Evolutionary conservation across 2,329 filamentous ascomycete genomes (phyloP).

Genomic region (Fusarium longipes): DNA sequence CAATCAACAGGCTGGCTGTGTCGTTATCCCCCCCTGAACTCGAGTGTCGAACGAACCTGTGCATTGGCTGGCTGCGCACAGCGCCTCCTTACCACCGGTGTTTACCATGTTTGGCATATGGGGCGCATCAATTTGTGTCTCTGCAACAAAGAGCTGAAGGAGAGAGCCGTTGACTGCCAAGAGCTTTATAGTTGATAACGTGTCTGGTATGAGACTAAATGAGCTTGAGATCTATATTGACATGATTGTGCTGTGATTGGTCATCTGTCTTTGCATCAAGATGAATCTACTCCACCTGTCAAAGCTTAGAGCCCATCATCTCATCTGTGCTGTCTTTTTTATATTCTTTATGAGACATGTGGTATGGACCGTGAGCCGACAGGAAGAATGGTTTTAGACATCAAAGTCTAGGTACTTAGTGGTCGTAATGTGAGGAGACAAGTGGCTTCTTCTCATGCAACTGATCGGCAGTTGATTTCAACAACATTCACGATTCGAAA

Average conservation of each 20-base stretch:
- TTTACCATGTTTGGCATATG: conserved; percentile 3
- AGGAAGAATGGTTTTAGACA: background rate
- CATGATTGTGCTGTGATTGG: conserved; percentile 15
- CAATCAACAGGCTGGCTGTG: background rate
- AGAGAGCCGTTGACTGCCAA: background rate
- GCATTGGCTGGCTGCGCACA: background rate
- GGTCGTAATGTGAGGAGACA: background rate
- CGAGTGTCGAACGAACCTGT: conserved; percentile 3
- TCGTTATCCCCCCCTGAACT: conserved; percentile 1
- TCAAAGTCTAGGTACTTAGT: too few species aligned
- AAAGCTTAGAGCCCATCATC: background rate
- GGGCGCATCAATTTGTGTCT: conserved; percentile 4
- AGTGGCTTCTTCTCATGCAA: background rate
- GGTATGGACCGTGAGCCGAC: background rate
- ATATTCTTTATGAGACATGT: background rate
- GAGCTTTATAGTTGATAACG: background rate
- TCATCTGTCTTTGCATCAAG: background rate
- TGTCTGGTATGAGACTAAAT: background rate
- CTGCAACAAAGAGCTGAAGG: background rate
- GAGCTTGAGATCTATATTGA: background rate
- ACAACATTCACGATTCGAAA: background rate
- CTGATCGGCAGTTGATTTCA: background rate
- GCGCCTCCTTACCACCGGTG: conserved; percentile 1
- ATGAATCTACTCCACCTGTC: background rate
- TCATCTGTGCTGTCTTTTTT: background rate